Conservation (phyloP, 805 yeast species). For the Blastobotrys parvus region DNA sequence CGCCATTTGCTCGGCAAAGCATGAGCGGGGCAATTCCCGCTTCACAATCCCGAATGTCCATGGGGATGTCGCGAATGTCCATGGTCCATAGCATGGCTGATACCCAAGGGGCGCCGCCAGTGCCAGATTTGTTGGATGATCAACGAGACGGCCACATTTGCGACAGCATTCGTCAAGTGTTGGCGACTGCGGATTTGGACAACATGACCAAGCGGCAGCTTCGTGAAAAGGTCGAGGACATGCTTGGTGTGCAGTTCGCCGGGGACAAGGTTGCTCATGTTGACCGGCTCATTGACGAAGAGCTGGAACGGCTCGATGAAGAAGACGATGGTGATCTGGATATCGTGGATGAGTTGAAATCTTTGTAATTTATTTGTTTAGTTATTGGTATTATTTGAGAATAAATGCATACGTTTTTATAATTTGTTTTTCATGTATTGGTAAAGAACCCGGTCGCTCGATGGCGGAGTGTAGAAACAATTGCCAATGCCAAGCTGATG, state of each 20-base stretch:
- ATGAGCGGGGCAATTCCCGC: background rate
- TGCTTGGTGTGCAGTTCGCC: slow-evolving; percentile 27
- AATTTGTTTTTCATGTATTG: too few relatives aligned
- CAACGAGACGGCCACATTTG: slow-evolving; percentile 21
- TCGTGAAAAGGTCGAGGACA: slow-evolving; percentile 29
- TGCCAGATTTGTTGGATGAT: slow-evolving; percentile 9
- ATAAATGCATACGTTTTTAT: too few relatives aligned
- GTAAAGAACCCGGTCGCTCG: too few relatives aligned
- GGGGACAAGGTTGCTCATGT: slow-evolving; percentile 25
- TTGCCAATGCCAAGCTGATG: too few relatives aligned
- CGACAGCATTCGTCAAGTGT: slow-evolving; percentile 25
- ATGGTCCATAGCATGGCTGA: slow-evolving; percentile 1
- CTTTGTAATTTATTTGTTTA: too few relatives aligned
- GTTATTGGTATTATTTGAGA: too few relatives aligned
- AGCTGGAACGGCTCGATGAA: slow-evolving; percentile 21
- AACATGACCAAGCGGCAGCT: slow-evolving; percentile 30
- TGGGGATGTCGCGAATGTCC: background rate
- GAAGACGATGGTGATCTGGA: slow-evolving; percentile 3
- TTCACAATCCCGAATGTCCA: slow-evolving; percentile 2
- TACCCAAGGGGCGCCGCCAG: slow-evolving; percentile 7
- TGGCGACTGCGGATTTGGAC: slow-evolving; percentile 27
- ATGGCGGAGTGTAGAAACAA: too few relatives aligned
- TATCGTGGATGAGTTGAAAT: background rate
- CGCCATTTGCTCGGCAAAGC: background rate
- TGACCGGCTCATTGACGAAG: slow-evolving; percentile 29